Evolutionary conservation across 768 basidiomycete genomes (phyloP), one percentile per base, ranked within the genome.

Genomic region (Termitomyces heimii): DNA sequence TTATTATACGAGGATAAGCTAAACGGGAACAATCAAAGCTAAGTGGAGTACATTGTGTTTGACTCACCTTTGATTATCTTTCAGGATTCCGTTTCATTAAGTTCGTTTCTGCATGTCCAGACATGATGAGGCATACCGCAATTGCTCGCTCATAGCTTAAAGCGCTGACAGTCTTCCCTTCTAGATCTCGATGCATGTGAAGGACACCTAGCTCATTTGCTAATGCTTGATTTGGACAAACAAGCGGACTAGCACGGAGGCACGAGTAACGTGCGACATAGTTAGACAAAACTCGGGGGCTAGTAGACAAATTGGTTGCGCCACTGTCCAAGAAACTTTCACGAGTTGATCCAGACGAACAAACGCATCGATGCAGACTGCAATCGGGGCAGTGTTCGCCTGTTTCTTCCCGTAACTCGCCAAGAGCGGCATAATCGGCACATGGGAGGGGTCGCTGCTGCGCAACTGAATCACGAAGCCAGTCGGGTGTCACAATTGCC

Each of bases 111-210:
- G 69, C 56, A 69, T 69, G 5, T 54, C 54, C n/a, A 47, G 18
- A 31, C 20, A 7, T 22, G 24, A 13, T 47, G 8, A 16, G 26
- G 70, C 83, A 61, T 65, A 87, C 86, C n/a, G 84, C 77, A 60
- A 91, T 84, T 2, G 87, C 84, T 48, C 89, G 77, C 34, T 83
- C 77, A 61, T 93, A 94, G 59, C 83, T 84, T 48, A 93, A 70
- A 40, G 85, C 82, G 62, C 86, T 89, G 29, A 82, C 73, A 22
- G 78, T 75, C 51, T 88, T 79, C 13, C 86, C 84, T 65, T 93
- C 91, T 1, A 90, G 70, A 46, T 81, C 75, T 45, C 91, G 76
- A 26, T 77, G 73, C 35, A 73, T 77, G 18, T 79, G 77, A 31
- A 93, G 77, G 18, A 87, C 69, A 29, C 77, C 78, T 13, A 93